Percentiles rank a stretch among this genome's conserved stretches.
Evolutionary conservation across 129 eudicot genomes (phyloP).

Genomic region (Kitagawia praeruptora): DNA sequence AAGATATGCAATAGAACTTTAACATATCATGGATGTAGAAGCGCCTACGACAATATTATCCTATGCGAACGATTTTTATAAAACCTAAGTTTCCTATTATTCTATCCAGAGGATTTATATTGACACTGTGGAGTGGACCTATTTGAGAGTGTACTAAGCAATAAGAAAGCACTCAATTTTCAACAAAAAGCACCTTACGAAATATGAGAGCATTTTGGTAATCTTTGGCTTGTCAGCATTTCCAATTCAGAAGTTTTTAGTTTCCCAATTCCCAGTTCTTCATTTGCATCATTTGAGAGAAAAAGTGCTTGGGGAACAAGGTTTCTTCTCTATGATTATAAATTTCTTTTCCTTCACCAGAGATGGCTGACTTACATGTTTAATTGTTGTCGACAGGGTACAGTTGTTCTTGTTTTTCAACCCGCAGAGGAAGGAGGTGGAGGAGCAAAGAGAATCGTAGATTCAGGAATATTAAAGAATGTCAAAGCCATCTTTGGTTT

Average conservation of each 20-base stretch:
- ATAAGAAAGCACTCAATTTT: neutral
- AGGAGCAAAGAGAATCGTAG: slow-evolving; percentile 77
- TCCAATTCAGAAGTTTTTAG: neutral
- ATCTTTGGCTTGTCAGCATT: neutral
- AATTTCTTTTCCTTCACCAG: neutral
- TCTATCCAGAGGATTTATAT: neutral
- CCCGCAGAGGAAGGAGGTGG: slow-evolving; percentile 97
- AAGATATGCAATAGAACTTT: no score
- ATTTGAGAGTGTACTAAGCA: neutral
- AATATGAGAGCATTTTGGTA: neutral
- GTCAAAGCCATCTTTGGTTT: slow-evolving; percentile 88
- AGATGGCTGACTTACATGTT: neutral
- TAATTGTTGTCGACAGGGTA: slow-evolving; percentile 50
- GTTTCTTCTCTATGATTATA: neutral
- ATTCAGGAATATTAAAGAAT: slow-evolving; percentile 62
- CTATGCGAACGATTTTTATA: no score
- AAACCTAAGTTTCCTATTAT: neutral
- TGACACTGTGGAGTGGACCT: neutral
- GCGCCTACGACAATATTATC: no score
- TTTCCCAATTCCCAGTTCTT: neutral
- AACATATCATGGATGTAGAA: no score
- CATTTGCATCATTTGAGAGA: neutral
- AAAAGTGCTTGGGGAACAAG: neutral
- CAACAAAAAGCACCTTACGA: neutral
- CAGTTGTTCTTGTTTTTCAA: slow-evolving; percentile 89